Conservation (phyloP, 2,329 filamentous ascomycete genomes). For the Rutstroemia sp. region DNA sequence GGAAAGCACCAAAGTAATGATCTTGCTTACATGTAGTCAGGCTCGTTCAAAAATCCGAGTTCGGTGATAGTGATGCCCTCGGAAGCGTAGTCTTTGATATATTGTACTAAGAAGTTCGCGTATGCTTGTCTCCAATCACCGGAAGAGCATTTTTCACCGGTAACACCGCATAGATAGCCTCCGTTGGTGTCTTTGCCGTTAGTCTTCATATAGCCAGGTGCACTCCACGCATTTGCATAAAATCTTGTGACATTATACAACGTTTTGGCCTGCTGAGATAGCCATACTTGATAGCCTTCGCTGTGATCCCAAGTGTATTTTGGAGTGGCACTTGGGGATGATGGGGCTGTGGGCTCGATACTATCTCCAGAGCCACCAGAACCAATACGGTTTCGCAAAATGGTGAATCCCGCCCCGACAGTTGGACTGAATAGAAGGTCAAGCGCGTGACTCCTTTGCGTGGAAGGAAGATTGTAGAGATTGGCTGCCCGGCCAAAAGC, state of each 20-base stretch:
- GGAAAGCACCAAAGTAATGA: too few relatives aligned
- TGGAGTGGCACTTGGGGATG: slow-evolving; percentile 33
- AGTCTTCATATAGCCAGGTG: slow-evolving; percentile 45
- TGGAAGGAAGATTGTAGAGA: too few relatives aligned
- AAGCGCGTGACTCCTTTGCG: slow-evolving; percentile 16
- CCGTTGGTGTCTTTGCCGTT: slow-evolving; percentile 29
- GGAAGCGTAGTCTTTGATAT: too few relatives aligned
- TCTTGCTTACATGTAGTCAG: too few relatives aligned
- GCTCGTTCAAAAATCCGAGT: too few relatives aligned
- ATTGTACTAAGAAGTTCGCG: too few relatives aligned
- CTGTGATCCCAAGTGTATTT: slow-evolving; percentile 40
- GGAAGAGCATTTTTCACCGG: too few relatives aligned
- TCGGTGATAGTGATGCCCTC: too few relatives aligned
- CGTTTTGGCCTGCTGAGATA: slow-evolving; percentile 23
- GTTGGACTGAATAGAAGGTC: slow-evolving; percentile 39
- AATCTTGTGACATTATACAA: slow-evolving; percentile 34
- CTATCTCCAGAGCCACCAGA: slow-evolving; percentile 29
- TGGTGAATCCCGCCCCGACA: slow-evolving; percentile 41
- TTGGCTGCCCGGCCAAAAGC: too few relatives aligned
- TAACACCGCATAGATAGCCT: too few relatives aligned
- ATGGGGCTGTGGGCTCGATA: slow-evolving; percentile 39
- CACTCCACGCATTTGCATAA: slow-evolving; percentile 43
- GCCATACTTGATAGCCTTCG: slow-evolving; percentile 39
- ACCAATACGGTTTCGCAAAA: slow-evolving; percentile 43
- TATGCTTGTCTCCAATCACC: too few relatives aligned